Evolutionary conservation across 805 yeast species (phyloP).

Genomic region (Nematodospora valgi): DNA sequence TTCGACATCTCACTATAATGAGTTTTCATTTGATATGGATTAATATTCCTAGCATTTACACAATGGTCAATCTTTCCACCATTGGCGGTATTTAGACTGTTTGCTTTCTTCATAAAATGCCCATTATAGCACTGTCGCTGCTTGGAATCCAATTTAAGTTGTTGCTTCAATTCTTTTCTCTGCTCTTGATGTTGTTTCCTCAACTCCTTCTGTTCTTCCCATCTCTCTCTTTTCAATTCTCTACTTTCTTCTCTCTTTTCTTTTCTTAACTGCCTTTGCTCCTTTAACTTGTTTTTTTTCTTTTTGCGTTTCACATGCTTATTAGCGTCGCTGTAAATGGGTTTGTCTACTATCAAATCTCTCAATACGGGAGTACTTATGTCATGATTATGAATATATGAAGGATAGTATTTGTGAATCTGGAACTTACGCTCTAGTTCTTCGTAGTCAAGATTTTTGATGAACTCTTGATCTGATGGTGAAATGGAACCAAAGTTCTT

Average conservation of each 20-base stretch:
- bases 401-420: slow-evolving; percentile 38
- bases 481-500: not conserved
- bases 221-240: slow-evolving; percentile 5
- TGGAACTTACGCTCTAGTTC: slow-evolving; percentile 30
- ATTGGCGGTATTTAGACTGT: slow-evolving; percentile 2
- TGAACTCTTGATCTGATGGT: slow-evolving; percentile 14
- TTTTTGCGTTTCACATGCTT: slow-evolving; percentile 18
- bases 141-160: slow-evolving; percentile 2
- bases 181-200: slow-evolving; percentile 7
- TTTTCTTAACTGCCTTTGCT: slow-evolving; percentile 4
- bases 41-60: slow-evolving; percentile 1
- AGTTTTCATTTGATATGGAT: slow-evolving; percentile 4
- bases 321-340: slow-evolving; percentile 39
- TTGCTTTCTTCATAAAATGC: slow-evolving; percentile 5
- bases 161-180: slow-evolving; percentile 6
- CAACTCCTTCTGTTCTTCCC: slow-evolving; percentile 3
- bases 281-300: slow-evolving; percentile 2
- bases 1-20: not conserved
- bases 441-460: slow-evolving; percentile 30
- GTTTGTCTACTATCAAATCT: slow-evolving; percentile 32
- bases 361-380: slow-evolving; percentile 34
- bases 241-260: slow-evolving; percentile 11
- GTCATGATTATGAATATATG: slow-evolving; percentile 35
- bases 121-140: slow-evolving; percentile 2
- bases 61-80: not conserved